Evolutionary conservation across 2,329 filamentous ascomycete species (phyloP).

Genomic region (Fusarium irregulare): DNA sequence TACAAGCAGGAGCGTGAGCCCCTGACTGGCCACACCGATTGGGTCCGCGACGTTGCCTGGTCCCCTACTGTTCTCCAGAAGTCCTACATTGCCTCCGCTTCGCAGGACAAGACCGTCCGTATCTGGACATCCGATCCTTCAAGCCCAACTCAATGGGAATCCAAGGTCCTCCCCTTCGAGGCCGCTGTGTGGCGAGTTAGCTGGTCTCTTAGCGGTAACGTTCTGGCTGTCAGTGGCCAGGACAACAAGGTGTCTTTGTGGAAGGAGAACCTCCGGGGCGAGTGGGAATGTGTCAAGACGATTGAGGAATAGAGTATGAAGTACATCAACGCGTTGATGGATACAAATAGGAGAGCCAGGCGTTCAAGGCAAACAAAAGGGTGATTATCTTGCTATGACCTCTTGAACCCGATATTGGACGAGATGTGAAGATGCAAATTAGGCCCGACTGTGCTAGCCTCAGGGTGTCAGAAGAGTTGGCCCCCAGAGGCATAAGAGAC

Average conservation of each 20-base stretch:
- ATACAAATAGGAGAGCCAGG: constrained; percentile 48
- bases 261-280: constrained; percentile 97
- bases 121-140: constrained; percentile 87
- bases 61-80: constrained; percentile 94
- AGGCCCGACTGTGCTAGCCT: constrained; percentile 1
- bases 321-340: constrained; percentile 74
- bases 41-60: constrained; percentile 98
- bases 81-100: constrained; percentile 95
- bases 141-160: constrained; percentile 80
- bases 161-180: constrained; percentile 88
- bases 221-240: constrained; percentile 89
- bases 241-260: constrained; percentile 98
- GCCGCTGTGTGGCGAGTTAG: constrained; percentile 94
- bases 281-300: constrained; percentile 97
- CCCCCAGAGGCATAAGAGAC: background rate
- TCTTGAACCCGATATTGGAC: constrained; percentile 32
- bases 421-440: constrained; percentile 21
- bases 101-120: constrained; percentile 95
- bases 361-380: constrained; percentile 51
- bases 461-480: too few species aligned
- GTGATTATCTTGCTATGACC: constrained; percentile 41
- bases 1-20: constrained; percentile 73
- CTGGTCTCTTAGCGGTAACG: constrained; percentile 97
- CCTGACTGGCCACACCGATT: constrained; percentile 87
- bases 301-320: constrained; percentile 85